A percentile compares a stretch with the other conserved stretches of the same genome.
Evolutionary conservation across 495 filamentous ascomycete species (phyloP).

Genomic region (Tuber borchii): DNA sequence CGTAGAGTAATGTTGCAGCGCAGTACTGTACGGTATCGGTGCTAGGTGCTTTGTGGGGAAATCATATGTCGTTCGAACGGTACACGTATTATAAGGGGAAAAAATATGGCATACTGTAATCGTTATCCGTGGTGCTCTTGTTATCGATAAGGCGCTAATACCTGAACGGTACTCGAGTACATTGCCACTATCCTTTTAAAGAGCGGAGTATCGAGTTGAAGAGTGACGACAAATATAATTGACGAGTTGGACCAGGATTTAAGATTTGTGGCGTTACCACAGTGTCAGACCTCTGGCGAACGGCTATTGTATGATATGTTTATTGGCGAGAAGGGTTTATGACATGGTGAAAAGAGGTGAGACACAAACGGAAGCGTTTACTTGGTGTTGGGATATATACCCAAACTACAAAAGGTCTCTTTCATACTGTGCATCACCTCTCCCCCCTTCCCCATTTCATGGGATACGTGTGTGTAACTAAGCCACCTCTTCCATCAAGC

Average conservation of each 20-base stretch:
- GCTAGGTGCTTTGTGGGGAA: neutral
- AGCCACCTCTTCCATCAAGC: conserved; percentile 27
- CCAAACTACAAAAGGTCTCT: neutral
- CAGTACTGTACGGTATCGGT: neutral
- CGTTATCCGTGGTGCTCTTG: neutral
- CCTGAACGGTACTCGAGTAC: neutral
- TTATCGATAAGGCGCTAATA: neutral
- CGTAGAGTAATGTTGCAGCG: neutral
- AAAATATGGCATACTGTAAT: neutral
- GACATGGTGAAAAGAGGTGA: neutral
- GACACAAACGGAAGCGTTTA: neutral
- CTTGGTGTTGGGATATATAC: neutral
- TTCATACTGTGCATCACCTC: neutral
- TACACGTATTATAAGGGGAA: neutral
- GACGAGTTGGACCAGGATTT: neutral
- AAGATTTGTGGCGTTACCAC: neutral
- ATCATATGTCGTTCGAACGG: neutral
- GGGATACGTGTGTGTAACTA: conserved; percentile 31
- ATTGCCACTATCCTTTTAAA: neutral
- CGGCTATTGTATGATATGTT: neutral
- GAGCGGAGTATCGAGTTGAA: neutral
- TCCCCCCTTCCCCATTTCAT: neutral
- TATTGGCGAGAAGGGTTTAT: neutral
- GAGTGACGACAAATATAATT: neutral
- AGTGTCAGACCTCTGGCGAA: neutral